These are phyloP conservation scores for Tagetes patula DNA, from an alignment of 129 eudicot species.

Conservation along the genomic window DNA sequence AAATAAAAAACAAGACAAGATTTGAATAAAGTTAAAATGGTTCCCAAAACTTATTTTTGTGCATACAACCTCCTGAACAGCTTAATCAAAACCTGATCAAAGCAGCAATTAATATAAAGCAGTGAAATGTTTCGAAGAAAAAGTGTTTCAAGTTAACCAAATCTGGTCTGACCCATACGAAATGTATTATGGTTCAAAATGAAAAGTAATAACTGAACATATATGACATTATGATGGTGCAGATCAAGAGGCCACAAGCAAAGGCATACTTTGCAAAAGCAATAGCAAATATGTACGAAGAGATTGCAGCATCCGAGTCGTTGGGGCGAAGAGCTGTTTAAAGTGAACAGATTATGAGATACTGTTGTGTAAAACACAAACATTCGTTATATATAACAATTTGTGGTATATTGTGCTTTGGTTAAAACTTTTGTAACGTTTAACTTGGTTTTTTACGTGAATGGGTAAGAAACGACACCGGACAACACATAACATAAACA, in stretches of 20 bases:
- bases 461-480: too few relatives aligned
- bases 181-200: background rate
- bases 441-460: too few relatives aligned
- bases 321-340: conserved; percentile 36
- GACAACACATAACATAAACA: too few relatives aligned
- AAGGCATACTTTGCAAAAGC: conserved; percentile 64
- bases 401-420: conserved; percentile 1
- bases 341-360: background rate
- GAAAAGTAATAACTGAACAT: background rate
- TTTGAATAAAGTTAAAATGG: too few relatives aligned
- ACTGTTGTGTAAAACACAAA: background rate
- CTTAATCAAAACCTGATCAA: too few relatives aligned
- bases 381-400: conserved; percentile 12
- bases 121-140: too few relatives aligned
- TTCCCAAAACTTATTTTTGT: too few relatives aligned
- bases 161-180: too few relatives aligned
- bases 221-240: conserved; percentile 10
- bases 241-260: conserved; percentile 82
- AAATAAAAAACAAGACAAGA: background rate
- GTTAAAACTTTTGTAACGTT: too few relatives aligned
- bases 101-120: too few relatives aligned
- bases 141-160: too few relatives aligned
- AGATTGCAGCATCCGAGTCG: conserved; percentile 48
- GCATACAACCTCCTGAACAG: too few relatives aligned
- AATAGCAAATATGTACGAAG: conserved; percentile 63